Percentiles rank a stretch among this genome's conserved stretches.
Evolutionary conservation across 2,329 filamentous ascomycete species (phyloP).

Genomic region (Ciborinia camelliae): DNA sequence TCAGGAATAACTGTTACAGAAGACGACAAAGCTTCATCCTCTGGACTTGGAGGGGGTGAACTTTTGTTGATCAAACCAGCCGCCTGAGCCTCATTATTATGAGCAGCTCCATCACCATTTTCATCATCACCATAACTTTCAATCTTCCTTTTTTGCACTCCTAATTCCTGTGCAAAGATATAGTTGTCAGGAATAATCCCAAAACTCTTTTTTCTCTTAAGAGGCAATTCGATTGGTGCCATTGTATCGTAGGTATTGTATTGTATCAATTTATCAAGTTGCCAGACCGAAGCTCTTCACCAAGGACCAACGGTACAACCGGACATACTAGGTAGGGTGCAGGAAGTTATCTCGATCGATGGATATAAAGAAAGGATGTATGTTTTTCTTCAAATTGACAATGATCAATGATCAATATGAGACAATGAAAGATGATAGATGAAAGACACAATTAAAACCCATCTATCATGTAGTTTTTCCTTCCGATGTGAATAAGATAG

Average conservation of each 20-base stretch:
- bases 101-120: background rate
- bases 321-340: background rate
- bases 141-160: background rate
- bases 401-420: background rate
- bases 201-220: background rate
- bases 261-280: background rate
- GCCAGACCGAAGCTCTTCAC: background rate
- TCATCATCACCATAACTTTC: background rate
- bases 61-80: background rate
- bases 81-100: background rate
- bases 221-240: background rate
- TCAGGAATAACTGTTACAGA: background rate
- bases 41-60: background rate
- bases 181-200: background rate
- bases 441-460: no score
- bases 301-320: background rate
- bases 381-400: background rate
- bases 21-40: background rate
- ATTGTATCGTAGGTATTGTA: no score
- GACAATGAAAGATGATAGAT: background rate
- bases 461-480: no score
- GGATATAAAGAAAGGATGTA: background rate
- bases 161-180: conserved; percentile 4
- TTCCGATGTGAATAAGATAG: no score
- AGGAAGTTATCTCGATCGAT: background rate